These are phyloP conservation scores for Coemansia sp. DNA, from an alignment of 192 early-diverging fungal genomes.

Conservation along the genomic window DNA sequence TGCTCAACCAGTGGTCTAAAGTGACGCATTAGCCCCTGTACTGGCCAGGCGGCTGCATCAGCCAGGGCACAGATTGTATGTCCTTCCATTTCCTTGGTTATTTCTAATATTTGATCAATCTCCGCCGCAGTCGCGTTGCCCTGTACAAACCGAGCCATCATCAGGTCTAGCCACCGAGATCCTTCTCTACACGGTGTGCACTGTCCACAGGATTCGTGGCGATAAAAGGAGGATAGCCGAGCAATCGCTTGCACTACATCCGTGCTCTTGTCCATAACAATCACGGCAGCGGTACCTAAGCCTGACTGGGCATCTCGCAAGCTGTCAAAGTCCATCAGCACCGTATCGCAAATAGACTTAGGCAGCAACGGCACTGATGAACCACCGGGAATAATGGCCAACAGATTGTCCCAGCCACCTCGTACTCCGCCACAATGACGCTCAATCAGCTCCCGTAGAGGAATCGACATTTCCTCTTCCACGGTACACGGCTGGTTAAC, in stretches of 20 bases:
- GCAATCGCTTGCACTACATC: slow-evolving; percentile 94
- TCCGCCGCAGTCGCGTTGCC: slow-evolving; percentile 80
- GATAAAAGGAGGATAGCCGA: slow-evolving; percentile 89
- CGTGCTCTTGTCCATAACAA: slow-evolving; percentile 98
- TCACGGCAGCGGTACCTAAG: slow-evolving; percentile 93
- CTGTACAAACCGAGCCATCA: slow-evolving; percentile 93
- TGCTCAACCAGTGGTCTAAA: slow-evolving; percentile 58
- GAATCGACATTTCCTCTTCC: slow-evolving; percentile 98
- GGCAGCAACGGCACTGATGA: slow-evolving; percentile 90
- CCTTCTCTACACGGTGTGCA: slow-evolving; percentile 99
- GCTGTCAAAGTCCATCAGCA: slow-evolving; percentile 99
- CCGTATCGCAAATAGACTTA: slow-evolving; percentile 80
- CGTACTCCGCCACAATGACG: slow-evolving; percentile 93
- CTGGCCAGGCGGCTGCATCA: slow-evolving; percentile 98
- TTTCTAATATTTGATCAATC: slow-evolving; percentile 95
- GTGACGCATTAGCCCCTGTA: slow-evolving; percentile 91
- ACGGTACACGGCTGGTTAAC: slow-evolving; percentile 98
- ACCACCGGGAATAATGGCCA: slow-evolving; percentile 96
- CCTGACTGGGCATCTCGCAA: slow-evolving; percentile 91
- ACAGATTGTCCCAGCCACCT: slow-evolving; percentile 98
- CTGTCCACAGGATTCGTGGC: slow-evolving; percentile 98
- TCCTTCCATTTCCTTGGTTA: slow-evolving; percentile 96
- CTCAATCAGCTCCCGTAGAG: slow-evolving; percentile 88
- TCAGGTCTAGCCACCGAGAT: slow-evolving; percentile 88
- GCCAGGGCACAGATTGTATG: slow-evolving; percentile 99